Conservation (phyloP, 2,329 filamentous ascomycete species). For the Fonsecaea nubica region DNA sequence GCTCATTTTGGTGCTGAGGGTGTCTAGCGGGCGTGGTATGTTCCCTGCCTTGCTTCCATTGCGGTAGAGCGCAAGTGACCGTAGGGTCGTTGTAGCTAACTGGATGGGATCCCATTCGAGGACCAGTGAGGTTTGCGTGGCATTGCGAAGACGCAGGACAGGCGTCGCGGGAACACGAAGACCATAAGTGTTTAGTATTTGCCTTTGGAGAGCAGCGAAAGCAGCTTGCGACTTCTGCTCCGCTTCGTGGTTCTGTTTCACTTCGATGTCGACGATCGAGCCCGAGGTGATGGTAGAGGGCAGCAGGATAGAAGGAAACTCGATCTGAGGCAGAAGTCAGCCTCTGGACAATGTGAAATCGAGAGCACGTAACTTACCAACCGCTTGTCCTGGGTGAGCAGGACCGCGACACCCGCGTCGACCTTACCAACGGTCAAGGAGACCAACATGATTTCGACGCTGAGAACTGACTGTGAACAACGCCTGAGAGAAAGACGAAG, state of each 20-base stretch:
- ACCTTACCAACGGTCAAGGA: constrained; percentile 99
- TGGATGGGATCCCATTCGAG: constrained; percentile 97
- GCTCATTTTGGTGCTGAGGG: constrained; percentile 95
- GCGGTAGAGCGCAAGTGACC: constrained; percentile 87
- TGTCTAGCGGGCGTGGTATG: constrained; percentile 84
- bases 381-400: constrained; percentile 95
- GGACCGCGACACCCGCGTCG: constrained; percentile 95
- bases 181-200: constrained; percentile 87
- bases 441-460: constrained; percentile 74
- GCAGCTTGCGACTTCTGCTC: constrained; percentile 75
- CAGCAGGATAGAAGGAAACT: constrained; percentile 96
- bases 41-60: constrained; percentile 97
- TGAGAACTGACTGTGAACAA: background rate
- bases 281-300: constrained; percentile 94
- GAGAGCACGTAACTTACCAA: constrained; percentile 66
- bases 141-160: constrained; percentile 88
- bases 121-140: constrained; percentile 96
- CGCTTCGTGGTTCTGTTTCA: constrained; percentile 81
- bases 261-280: constrained; percentile 97
- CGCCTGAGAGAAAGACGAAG: constrained; percentile 9
- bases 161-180: constrained; percentile 77
- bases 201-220: constrained; percentile 85
- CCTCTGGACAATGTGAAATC: background rate
- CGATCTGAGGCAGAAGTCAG: constrained; percentile 69
- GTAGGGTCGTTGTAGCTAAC: constrained; percentile 87